Evolutionary conservation across 73 alveolate species (phyloP), one percentile per base, ranked within the genome.

Genomic region (Vitrella brassicaformis): DNA sequence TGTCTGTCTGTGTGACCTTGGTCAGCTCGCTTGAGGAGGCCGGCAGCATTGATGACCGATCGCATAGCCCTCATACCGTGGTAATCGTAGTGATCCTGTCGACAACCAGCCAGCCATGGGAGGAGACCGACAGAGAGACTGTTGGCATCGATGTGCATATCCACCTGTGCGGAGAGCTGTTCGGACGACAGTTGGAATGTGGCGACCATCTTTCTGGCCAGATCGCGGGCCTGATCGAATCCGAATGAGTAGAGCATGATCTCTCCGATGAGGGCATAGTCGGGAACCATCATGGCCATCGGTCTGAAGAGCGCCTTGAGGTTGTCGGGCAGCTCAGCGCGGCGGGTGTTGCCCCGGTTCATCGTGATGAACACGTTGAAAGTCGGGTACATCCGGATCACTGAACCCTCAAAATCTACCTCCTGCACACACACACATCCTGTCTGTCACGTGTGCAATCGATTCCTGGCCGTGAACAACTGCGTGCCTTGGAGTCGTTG

Each of bases 251-350:
- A 94, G 72, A 94, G 91, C 71, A 94, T 94, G 85, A 94, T 94
- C 83, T 94, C 92, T 14, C 97, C 98, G 75, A 94, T 94, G 90
- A 94, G 87, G 39, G 91, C 94, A 84, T 94, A 94, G 88, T 94
- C 96, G 26, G 85, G 85, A 32, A 81, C 80, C 99, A 94, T 94
- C 99, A 94, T 94, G 79, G 96, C 96, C 7, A 94, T 95, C 46
- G 97, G 97, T 74, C 97, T 81, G 90, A 94, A 94, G 68, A 91
- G 90, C 25, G 97, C 91, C 74, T 92, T 92, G 66, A 94, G 72
- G 90, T 94, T 94, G 83, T 94, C 99, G 18, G 99, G 99, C 31
- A 94, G 94, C 86, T 94, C 99, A 31, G 99, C 91, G 84, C 99
- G 88, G 68, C 99, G 98, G 22, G 31, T 27, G 30, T 22, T 69